phyloP scores from a whole-genome alignment of 108 stramenopile genomes.

The Aurantiochytrium sp. region DNA sequence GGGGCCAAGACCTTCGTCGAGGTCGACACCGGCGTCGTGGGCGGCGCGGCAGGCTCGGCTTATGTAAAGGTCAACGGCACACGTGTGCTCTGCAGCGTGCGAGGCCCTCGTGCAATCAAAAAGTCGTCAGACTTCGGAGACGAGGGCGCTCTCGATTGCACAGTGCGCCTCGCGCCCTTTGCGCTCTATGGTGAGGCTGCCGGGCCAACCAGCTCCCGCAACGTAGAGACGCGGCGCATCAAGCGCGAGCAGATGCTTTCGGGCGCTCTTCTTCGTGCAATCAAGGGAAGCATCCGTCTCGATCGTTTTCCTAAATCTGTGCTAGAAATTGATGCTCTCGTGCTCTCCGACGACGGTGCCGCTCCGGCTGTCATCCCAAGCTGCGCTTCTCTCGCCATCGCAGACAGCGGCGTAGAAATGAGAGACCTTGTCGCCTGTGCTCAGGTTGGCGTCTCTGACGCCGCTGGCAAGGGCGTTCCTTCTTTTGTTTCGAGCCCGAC shows the following conservation, averaged over 20 bases:
- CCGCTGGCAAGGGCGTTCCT: background rate
- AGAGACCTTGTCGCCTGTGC: background rate
- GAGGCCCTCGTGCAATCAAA: background rate
- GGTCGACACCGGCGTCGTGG: background rate
- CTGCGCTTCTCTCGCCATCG: background rate
- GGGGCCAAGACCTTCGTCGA: too few species aligned
- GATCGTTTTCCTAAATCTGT: background rate
- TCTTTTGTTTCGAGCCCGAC: background rate
- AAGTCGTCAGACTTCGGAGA: background rate
- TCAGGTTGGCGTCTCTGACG: background rate
- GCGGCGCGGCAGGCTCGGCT: background rate
- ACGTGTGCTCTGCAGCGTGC: background rate
- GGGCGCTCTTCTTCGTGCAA: background rate
- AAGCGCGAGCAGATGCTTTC: background rate
- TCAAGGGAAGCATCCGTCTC: background rate
- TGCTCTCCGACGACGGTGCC: constrained; percentile 1
- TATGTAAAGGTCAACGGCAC: background rate
- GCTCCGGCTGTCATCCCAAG: background rate
- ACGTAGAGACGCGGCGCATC: background rate
- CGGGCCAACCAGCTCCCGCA: background rate
- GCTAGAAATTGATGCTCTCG: background rate
- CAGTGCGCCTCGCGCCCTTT: background rate
- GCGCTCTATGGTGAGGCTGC: background rate
- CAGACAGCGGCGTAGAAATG: constrained; percentile 1
- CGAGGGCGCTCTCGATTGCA: background rate